A percentile compares a stretch with the other conserved stretches of the same genome.
Conservation (phyloP, 768 basidiomycete genomes). For the Lentinula sp. region DNA sequence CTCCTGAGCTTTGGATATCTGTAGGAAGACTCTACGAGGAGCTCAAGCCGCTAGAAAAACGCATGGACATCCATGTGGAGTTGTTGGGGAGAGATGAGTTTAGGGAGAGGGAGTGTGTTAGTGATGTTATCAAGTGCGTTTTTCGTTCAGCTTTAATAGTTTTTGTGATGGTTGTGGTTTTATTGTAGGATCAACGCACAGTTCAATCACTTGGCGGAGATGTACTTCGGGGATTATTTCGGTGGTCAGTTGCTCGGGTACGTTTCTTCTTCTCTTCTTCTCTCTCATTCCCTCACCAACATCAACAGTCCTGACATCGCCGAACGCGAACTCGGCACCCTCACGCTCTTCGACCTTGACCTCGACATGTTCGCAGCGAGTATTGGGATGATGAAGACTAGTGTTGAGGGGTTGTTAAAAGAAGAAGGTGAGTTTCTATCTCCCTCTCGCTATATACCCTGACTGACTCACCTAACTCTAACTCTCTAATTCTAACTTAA, state of each 20-base stretch:
- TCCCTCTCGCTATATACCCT: background rate
- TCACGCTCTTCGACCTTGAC: constrained; percentile 80
- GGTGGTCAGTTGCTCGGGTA: background rate
- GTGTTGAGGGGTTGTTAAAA: constrained; percentile 61
- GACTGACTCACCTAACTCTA: background rate
- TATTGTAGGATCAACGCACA: constrained; percentile 78
- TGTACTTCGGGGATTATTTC: constrained; percentile 68
- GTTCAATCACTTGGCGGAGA: constrained; percentile 87
- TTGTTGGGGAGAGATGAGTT: constrained; percentile 84
- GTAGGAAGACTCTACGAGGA: constrained; percentile 82
- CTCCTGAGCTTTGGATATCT: constrained; percentile 80
- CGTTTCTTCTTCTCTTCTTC: background rate
- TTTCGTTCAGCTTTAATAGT: too few species aligned
- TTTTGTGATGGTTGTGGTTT: too few species aligned
- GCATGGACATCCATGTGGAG: constrained; percentile 89
- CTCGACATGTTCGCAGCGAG: constrained; percentile 92
- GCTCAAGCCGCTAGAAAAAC: constrained; percentile 82
- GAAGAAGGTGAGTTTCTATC: constrained; percentile 59
- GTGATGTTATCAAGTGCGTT: constrained; percentile 79
- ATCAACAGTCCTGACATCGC: constrained; percentile 70
- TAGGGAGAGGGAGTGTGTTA: constrained; percentile 88
- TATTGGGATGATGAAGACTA: constrained; percentile 85
- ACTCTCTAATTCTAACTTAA: background rate
- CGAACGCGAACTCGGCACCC: constrained; percentile 83
- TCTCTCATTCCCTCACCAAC: background rate